These are phyloP conservation scores for Argentina anserina DNA, from an alignment of 306 rosid species.

Conservation along the genomic window DNA sequence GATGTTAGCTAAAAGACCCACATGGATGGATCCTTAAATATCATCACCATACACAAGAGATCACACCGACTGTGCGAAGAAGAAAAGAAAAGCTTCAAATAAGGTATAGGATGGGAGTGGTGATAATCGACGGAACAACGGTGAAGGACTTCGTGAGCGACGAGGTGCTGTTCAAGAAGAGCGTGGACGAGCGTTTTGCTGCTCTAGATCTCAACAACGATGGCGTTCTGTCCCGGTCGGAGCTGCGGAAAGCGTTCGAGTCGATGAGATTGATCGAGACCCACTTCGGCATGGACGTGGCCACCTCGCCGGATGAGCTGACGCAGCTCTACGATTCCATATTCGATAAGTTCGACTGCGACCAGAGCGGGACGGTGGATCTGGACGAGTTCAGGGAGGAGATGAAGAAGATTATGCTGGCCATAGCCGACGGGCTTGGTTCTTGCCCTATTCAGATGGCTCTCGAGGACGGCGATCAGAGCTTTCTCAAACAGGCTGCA, in stretches of 20 bases:
- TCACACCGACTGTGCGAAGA: neutral
- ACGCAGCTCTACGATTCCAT: constrained; percentile 64
- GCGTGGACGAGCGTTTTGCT: constrained; percentile 54
- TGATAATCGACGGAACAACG: constrained; percentile 74
- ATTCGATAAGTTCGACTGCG: constrained; percentile 67
- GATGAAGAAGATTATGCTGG: constrained; percentile 82
- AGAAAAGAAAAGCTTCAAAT: neutral
- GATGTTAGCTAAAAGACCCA: neutral
- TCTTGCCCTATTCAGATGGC: constrained; percentile 75
- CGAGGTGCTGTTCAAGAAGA: constrained; percentile 44
- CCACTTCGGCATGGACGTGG: constrained; percentile 75
- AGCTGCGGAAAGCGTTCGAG: constrained; percentile 78
- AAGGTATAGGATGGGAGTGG: constrained; percentile 46
- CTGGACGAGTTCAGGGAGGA: constrained; percentile 53
- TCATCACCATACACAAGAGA: neutral
- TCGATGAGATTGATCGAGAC: constrained; percentile 66
- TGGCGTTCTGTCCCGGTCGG: constrained; percentile 73
- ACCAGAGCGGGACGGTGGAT: constrained; percentile 62
- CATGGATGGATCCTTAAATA: no score
- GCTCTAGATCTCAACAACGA: constrained; percentile 67
- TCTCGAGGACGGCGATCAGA: constrained; percentile 51
- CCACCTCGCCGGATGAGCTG: constrained; percentile 60
- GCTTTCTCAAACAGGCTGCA: constrained; percentile 66
- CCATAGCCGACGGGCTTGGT: constrained; percentile 86
- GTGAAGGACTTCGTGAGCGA: constrained; percentile 66